phyloP scores from a whole-genome alignment of 768 basidiomycete genomes.

The Dioszegia hungarica region DNA sequence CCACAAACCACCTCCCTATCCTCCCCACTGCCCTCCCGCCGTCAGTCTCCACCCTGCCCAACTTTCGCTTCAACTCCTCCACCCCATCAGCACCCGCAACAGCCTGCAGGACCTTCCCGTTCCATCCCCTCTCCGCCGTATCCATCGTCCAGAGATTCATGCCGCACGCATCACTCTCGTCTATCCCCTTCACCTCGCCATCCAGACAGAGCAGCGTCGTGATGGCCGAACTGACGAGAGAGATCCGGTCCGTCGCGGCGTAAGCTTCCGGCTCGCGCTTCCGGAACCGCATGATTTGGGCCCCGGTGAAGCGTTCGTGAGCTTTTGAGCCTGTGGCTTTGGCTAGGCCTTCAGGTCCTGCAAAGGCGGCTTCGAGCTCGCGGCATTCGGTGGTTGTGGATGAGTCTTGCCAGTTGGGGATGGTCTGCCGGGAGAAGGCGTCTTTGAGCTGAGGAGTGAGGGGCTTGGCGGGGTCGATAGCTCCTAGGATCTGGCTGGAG shows the following conservation, averaged over 20 bases:
- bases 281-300: conserved; percentile 71
- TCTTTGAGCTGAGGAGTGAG: conserved; percentile 61
- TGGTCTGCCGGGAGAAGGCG: conserved; percentile 64
- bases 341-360: conserved; percentile 67
- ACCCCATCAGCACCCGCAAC: conserved; percentile 65
- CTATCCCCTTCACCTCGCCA: conserved; percentile 70
- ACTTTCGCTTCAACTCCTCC: conserved; percentile 59
- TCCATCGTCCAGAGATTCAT: conserved; percentile 83
- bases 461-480: conserved; percentile 55
- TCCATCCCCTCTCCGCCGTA: conserved; percentile 62
- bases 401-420: conserved; percentile 89
- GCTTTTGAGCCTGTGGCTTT: conserved; percentile 75
- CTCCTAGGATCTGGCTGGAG: conserved; percentile 56
- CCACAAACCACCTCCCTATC: conserved; percentile 65
- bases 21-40: conserved; percentile 66
- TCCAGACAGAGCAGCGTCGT: conserved; percentile 67
- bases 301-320: conserved; percentile 82
- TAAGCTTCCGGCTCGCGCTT: conserved; percentile 48
- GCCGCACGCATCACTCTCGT: conserved; percentile 82
- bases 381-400: conserved; percentile 72
- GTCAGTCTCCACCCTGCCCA: conserved; percentile 71
- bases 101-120: conserved; percentile 58
- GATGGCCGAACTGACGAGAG: conserved; percentile 76
- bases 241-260: conserved; percentile 61
- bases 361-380: conserved; percentile 62